Evolutionary conservation across 179 eudicot species (phyloP).

Genomic region (Beta lomatogona): DNA sequence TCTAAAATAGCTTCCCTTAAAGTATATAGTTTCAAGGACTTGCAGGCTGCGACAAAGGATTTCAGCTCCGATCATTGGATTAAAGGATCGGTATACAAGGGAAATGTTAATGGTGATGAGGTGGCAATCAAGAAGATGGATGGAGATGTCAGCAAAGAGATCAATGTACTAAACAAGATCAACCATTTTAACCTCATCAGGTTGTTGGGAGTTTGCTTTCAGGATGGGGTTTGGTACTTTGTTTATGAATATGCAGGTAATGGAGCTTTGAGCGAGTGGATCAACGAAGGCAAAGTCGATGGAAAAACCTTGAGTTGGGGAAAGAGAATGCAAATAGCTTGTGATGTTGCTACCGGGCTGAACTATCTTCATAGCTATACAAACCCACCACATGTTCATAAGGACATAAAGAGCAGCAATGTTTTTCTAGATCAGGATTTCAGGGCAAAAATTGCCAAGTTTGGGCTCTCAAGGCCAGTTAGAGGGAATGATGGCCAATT

Average conservation of each 20-base stretch:
- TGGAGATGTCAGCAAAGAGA: slow-evolving; percentile 43
- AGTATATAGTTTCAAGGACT: slow-evolving; percentile 48
- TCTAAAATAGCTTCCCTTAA: slow-evolving; percentile 49
- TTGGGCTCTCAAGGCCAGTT: slow-evolving; percentile 49
- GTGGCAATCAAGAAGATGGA: slow-evolving; percentile 54
- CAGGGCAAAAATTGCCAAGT: slow-evolving; percentile 53
- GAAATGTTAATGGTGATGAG: slow-evolving; percentile 37
- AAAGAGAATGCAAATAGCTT: slow-evolving; percentile 40
- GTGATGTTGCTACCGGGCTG: slow-evolving; percentile 50
- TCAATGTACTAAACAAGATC: slow-evolving; percentile 54
- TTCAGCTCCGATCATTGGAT: slow-evolving; percentile 47
- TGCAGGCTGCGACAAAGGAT: slow-evolving; percentile 49
- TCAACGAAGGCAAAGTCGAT: slow-evolving; percentile 22
- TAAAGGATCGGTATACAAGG: slow-evolving; percentile 51
- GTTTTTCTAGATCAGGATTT: slow-evolving; percentile 47
- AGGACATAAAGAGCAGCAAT: slow-evolving; percentile 47
- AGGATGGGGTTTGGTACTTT: slow-evolving; percentile 48
- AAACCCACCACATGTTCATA: slow-evolving; percentile 51
- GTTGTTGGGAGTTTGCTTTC: slow-evolving; percentile 51
- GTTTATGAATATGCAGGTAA: slow-evolving; percentile 56
- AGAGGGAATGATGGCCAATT: slow-evolving; percentile 34
- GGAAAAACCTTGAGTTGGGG: slow-evolving; percentile 36
- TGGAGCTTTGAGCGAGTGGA: slow-evolving; percentile 60
- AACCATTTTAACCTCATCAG: slow-evolving; percentile 63
- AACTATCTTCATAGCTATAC: slow-evolving; percentile 53